These are phyloP conservation scores for Fraxinus sp. DNA, from an alignment of 305 asterid genomes.

Conservation along the genomic window DNA sequence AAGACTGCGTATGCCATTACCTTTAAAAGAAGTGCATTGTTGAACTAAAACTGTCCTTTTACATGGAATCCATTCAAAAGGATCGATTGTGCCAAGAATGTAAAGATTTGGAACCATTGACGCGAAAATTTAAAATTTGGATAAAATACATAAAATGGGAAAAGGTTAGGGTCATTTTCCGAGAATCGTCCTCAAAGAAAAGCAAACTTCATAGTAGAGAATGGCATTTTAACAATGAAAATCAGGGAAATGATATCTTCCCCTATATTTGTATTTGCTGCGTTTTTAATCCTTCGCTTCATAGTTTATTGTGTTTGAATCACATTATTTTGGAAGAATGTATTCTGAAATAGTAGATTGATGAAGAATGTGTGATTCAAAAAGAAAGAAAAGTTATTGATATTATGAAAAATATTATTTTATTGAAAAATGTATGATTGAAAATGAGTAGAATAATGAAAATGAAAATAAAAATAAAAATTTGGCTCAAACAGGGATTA, in stretches of 20 bases:
- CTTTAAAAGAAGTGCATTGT: background rate
- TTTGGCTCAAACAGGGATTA: too few species aligned
- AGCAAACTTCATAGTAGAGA: background rate
- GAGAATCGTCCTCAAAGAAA: background rate
- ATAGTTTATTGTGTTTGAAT: too few species aligned
- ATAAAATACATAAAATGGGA: background rate
- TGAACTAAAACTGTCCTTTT: too few species aligned
- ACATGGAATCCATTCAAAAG: background rate
- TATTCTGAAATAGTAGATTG: too few species aligned
- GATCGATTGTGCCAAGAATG: background rate
- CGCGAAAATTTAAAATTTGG: background rate
- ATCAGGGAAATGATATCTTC: conserved; percentile 36
- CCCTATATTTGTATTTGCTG: conserved; percentile 41
- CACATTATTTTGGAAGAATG: too few species aligned
- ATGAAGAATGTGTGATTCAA: too few species aligned
- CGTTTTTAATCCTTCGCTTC: conserved; percentile 41
- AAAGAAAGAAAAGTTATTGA: too few species aligned
- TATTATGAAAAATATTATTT: too few species aligned
- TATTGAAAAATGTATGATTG: too few species aligned
- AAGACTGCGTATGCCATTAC: background rate
- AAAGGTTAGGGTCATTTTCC: background rate
- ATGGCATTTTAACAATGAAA: conserved; percentile 24
- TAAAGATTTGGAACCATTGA: background rate
- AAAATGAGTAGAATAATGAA: too few species aligned
- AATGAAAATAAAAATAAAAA: too few species aligned